Evolutionary conservation across 306 rosid species (phyloP).

Genomic region (Rosa chinensis): DNA sequence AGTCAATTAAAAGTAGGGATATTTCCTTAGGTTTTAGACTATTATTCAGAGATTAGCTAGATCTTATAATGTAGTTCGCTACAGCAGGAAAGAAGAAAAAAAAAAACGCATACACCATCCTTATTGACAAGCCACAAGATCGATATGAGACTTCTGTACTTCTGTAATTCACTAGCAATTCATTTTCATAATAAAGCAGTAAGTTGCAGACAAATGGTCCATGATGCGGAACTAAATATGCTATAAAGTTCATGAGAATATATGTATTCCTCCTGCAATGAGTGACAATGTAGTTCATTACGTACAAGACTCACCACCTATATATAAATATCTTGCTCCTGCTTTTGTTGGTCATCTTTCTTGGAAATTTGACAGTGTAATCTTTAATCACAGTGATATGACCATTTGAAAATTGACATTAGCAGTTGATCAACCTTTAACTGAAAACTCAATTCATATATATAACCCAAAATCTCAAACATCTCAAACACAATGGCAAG

Average conservation of each 20-base stretch:
- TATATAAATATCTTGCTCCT: background rate
- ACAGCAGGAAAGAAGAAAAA: background rate
- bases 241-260: background rate
- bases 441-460: background rate
- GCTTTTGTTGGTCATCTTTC: background rate
- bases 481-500: background rate
- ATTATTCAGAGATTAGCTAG: background rate
- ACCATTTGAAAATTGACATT: background rate
- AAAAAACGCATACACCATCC: background rate
- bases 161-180: background rate
- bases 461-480: background rate
- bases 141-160: background rate
- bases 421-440: background rate
- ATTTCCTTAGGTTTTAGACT: background rate
- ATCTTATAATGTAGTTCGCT: background rate
- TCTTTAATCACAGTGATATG: background rate
- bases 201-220: background rate
- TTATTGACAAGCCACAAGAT: background rate
- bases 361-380: background rate
- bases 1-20: background rate
- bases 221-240: background rate
- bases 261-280: background rate
- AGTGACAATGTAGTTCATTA: background rate
- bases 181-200: background rate
- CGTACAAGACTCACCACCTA: background rate